Evolutionary conservation across 768 basidiomycete genomes (phyloP), one percentile per base, ranked within the genome.

Genomic region (Boletus bicolor): DNA sequence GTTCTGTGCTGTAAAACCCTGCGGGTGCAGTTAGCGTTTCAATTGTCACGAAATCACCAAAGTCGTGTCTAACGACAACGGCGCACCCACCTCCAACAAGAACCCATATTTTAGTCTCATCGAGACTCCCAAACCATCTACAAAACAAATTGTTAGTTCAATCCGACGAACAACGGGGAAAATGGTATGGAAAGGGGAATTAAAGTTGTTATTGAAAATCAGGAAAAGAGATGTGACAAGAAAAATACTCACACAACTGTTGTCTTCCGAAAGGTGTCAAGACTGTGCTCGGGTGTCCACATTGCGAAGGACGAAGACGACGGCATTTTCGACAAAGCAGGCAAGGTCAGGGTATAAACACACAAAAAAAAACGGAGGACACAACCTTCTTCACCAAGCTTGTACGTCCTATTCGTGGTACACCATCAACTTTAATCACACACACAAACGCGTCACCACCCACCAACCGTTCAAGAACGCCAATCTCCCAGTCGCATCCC

Each of bases 241-340:
- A 48, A 30, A 19, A 45, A 5, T 9, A 73, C 85, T 54, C 55
- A 89, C 86, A 95, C 5, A 94, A 73, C 61, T 97, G 93, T 63
- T 90, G 84, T 46, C 93, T 77, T 45, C 93, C 93, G 58, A 95
- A 95, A 0, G 93, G 91, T n/a, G 93, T 93, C 56, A 95, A 74
- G 34, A 91, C 86, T 89, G 35, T 21, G 42, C 4, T 37, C 34
- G 8, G 7, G 1, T 35, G 26, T 30, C 4, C 19, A 36, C 2
- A 9, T 7, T n/a, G 21, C 19, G 8, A 28, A 19, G 17, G 11
- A 19, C 19, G 19, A 19, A 19, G 19, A 24, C 3, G n/a, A 21
- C 0, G 6, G 3, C 28, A 11, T 2, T 15, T 37, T 30, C 28
- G 24, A 34, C n/a, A 54, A 45, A 32, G 35, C 28, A 34, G 21